Evolutionary conservation across 345 rosid genomes (phyloP).

Genomic region (Passiflora organensis): DNA sequence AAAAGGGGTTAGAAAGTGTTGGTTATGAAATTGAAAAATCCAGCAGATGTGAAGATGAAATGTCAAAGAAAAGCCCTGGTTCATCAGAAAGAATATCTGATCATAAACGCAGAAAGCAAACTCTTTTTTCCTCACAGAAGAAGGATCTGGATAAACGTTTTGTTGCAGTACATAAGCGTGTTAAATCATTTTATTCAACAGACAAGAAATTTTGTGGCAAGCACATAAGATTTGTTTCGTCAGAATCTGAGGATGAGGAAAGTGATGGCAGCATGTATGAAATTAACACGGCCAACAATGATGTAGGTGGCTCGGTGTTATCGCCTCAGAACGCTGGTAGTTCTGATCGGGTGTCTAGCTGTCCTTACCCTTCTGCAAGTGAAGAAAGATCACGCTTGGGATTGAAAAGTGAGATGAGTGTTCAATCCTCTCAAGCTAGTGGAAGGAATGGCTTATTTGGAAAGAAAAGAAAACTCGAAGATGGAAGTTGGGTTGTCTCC

Average conservation of each 20-base stretch:
- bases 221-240: constrained; percentile 57
- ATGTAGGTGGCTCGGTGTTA: constrained; percentile 7
- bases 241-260: constrained; percentile 51
- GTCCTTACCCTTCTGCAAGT: constrained; percentile 88
- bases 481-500: constrained; percentile 20
- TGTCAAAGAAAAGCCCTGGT: constrained; percentile 29
- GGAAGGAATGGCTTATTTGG: neutral
- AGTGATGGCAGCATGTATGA: constrained; percentile 32
- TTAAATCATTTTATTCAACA: constrained; percentile 53
- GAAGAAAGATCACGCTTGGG: constrained; percentile 81
- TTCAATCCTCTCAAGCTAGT: constrained; percentile 17
- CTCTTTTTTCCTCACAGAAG: constrained; percentile 39
- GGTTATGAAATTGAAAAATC: constrained; percentile 1
- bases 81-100: constrained; percentile 23
- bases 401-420: constrained; percentile 40
- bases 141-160: constrained; percentile 44
- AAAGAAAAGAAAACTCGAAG: constrained; percentile 38
- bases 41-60: constrained; percentile 41
- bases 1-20: constrained; percentile 13
- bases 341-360: constrained; percentile 48
- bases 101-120: constrained; percentile 24
- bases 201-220: constrained; percentile 52
- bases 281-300: constrained; percentile 19
- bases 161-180: constrained; percentile 43
- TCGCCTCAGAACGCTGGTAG: constrained; percentile 22